Conservation (phyloP, 345 rosid species). For the Heritiera littoralis region DNA sequence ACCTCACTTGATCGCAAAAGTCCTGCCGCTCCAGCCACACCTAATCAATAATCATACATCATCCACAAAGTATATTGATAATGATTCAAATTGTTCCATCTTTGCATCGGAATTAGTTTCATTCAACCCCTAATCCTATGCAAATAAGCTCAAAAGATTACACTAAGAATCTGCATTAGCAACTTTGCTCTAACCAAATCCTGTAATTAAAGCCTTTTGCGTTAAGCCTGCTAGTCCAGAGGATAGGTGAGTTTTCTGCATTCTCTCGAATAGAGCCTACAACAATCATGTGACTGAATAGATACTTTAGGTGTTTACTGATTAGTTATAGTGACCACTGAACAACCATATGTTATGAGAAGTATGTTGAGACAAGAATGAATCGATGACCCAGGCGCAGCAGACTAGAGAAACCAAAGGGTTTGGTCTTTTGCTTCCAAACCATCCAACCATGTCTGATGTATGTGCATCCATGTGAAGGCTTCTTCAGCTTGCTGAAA, state of each 20-base stretch:
- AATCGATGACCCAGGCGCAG: background rate
- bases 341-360: background rate
- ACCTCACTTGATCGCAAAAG: too few species aligned
- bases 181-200: background rate
- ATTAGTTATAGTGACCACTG: background rate
- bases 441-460: slow-evolving; percentile 64
- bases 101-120: background rate
- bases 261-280: background rate
- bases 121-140: background rate
- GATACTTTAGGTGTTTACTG: background rate
- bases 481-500: slow-evolving; percentile 30
- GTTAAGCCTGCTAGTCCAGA: background rate
- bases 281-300: background rate
- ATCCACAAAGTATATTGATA: background rate
- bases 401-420: slow-evolving; percentile 37
- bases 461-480: slow-evolving; percentile 53
- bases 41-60: background rate
- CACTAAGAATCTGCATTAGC: background rate
- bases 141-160: background rate
- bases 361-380: background rate
- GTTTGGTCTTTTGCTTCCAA: slow-evolving; percentile 26
- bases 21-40: too few species aligned
- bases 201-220: background rate
- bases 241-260: background rate
- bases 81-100: background rate